phyloP scores from a whole-genome alignment of 1,284 basidiomycete species.

The Apiotrichum domesticum region DNA sequence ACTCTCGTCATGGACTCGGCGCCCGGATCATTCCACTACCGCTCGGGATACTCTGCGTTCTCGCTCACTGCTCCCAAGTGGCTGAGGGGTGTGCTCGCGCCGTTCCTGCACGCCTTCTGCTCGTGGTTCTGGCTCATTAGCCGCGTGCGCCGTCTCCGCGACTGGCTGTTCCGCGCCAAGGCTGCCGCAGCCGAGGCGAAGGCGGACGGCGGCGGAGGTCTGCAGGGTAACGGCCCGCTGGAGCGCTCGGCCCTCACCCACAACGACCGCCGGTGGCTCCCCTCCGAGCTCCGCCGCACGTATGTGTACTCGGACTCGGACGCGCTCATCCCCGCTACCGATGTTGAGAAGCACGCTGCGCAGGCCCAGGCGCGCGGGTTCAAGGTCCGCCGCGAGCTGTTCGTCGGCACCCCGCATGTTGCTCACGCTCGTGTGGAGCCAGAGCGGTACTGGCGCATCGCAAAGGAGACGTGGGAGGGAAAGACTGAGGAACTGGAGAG shows the following conservation, averaged over 20 bases:
- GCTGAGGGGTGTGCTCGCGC: conserved; percentile 6
- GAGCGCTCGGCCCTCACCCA: not conserved
- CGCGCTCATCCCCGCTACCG: conserved; percentile 7
- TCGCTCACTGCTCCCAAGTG: not conserved
- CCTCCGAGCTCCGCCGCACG: conserved; percentile 6
- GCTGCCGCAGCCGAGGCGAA: not conserved
- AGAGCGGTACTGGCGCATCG: conserved; percentile 19
- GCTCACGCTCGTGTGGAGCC: conserved; percentile 11
- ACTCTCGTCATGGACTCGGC: conserved; percentile 11
- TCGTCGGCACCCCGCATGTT: conserved; percentile 14
- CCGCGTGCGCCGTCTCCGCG: not conserved
- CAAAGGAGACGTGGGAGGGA: conserved; percentile 8
- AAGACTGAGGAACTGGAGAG: no score
- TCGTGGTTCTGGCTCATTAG: conserved; percentile 9
- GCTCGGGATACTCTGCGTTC: conserved; percentile 4
- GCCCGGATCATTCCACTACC: conserved; percentile 13
- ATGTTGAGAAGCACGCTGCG: conserved; percentile 14
- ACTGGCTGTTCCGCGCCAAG: no score
- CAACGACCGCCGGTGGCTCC: not conserved
- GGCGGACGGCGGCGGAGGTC: not conserved
- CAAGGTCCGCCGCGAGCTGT: conserved; percentile 11
- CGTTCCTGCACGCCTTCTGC: conserved; percentile 5
- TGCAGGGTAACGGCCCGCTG: conserved; percentile 1
- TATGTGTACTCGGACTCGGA: conserved; percentile 17
- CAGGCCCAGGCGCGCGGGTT: conserved; percentile 7